phyloP scores from a whole-genome alignment of 2,329 filamentous ascomycete genomes.

The Cercospora canescens region DNA sequence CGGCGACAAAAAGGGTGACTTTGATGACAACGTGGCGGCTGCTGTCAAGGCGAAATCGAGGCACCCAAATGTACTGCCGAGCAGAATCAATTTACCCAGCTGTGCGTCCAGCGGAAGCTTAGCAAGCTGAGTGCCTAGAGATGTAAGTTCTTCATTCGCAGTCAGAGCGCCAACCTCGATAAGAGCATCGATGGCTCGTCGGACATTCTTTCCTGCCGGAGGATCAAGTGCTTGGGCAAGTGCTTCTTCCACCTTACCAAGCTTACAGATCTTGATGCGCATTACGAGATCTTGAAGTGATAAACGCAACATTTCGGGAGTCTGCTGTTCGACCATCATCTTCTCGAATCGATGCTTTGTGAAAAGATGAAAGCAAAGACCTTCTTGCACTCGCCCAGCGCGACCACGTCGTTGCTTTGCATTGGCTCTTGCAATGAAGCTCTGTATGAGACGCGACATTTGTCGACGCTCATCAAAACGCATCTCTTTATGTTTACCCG shows the following conservation, averaged over 20 bases:
- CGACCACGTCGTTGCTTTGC: conserved; percentile 92
- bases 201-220: conserved; percentile 87
- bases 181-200: conserved; percentile 86
- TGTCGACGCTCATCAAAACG: conserved; percentile 91
- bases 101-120: conserved; percentile 91
- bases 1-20: conserved; percentile 86
- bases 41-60: conserved; percentile 89
- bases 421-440: conserved; percentile 93
- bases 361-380: conserved; percentile 93
- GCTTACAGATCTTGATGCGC: conserved; percentile 94
- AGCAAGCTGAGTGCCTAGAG: conserved; percentile 82
- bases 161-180: conserved; percentile 92
- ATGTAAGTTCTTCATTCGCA: conserved; percentile 75
- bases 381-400: conserved; percentile 92
- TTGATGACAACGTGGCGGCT: conserved; percentile 89
- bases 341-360: conserved; percentile 86
- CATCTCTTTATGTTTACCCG: conserved; percentile 97
- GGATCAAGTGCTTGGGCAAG: conserved; percentile 85
- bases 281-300: conserved; percentile 94
- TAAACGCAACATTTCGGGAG: conserved; percentile 90
- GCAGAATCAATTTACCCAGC: conserved; percentile 86
- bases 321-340: conserved; percentile 85
- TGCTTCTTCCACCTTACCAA: conserved; percentile 90
- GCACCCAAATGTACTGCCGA: conserved; percentile 84
- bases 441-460: conserved; percentile 85